Base-by-base conservation (phyloP, 805 yeast species). In the Kuraishia ogatae region DNA sequence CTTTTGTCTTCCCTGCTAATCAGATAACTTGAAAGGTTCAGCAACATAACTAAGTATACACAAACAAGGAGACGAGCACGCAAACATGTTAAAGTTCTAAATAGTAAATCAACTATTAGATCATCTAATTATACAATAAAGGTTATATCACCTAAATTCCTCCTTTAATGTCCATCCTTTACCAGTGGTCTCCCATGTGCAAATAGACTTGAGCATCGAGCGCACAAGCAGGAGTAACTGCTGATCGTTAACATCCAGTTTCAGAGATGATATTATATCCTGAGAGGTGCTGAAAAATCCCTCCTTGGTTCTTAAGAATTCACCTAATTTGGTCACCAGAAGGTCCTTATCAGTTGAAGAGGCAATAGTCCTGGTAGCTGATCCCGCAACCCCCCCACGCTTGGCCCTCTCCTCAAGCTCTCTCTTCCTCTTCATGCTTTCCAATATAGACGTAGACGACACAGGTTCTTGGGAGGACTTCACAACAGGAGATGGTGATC, bases 151-250 rank as follows among this genome's bases (percentile, higher is more conserved):
- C 13, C 68, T 67, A 59, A 77, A 81, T 57, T 83, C 90, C 1
- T 74, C 75, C 59, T 83, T 82, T 39, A 89, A 69, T 0, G 64
- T 65, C 97, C 97, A 89, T 0, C 85, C 86, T 54, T 79, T 78
- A 47, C 67, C 69, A 1, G 55, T 61, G n/a, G 71, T 68, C 59
- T 84, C 81, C 91, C 96, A 91, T 1, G 62, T 68, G 2, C 94
- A 87, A 21, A 89, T 79, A 48, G 81, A 77, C 51, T 81, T 79
- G 53, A 91, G 67, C 78, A 91, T 77, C 0, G 89, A 83, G 48
- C 97, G 72, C 2, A 88, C 74, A 54, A 80, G 71, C 5, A 84
- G 72, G 29, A 87, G 80, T 22, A 83, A 85, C 51, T 78, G 76
- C 47, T 80, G 81, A 35, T 78, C 74, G 7, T 66, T 65, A 0